Evolutionary conservation across 352 stramenopile genomes (phyloP).

Genomic region (Pythium aristosporum): DNA sequence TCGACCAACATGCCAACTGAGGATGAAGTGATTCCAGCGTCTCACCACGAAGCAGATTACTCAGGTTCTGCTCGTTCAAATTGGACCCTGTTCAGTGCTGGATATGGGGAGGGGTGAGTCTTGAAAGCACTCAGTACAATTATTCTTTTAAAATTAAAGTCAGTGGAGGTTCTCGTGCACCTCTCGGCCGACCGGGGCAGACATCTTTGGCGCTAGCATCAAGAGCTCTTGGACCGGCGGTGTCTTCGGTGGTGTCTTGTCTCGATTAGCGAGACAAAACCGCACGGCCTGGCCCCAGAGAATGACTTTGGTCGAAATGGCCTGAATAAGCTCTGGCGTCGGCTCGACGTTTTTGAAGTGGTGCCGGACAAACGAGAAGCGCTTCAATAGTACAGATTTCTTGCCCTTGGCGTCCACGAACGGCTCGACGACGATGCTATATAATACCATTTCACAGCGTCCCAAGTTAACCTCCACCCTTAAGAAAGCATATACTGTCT

Average conservation of each 20-base stretch:
- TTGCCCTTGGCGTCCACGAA: slow-evolving; percentile 37
- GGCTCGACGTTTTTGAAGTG: slow-evolving; percentile 45
- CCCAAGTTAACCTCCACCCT: neutral
- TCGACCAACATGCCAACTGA: too few relatives aligned
- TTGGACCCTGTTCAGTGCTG: too few relatives aligned
- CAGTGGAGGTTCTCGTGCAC: too few relatives aligned
- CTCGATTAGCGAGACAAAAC: slow-evolving; percentile 45
- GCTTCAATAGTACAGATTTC: slow-evolving; percentile 53
- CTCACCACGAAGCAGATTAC: too few relatives aligned
- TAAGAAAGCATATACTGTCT: too few relatives aligned
- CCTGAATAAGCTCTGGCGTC: slow-evolving; percentile 51
- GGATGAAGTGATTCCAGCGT: too few relatives aligned
- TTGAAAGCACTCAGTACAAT: too few relatives aligned
- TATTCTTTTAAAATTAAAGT: too few relatives aligned
- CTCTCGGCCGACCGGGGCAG: too few relatives aligned
- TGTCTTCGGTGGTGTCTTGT: neutral
- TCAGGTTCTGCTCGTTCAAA: too few relatives aligned
- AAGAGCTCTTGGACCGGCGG: slow-evolving; percentile 1
- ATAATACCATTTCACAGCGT: too few relatives aligned
- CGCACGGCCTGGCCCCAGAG: slow-evolving; percentile 61
- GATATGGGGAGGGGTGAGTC: too few relatives aligned
- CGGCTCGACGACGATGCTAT: slow-evolving; percentile 30
- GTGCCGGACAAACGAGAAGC: slow-evolving; percentile 69
- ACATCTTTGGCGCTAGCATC: neutral
- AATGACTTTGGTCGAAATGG: slow-evolving; percentile 62